Evolutionary conservation across 202 grass and related monocot genomes (phyloP), one percentile per base, ranked within the genome.

Genomic region (Cymbopogon flexuosus): DNA sequence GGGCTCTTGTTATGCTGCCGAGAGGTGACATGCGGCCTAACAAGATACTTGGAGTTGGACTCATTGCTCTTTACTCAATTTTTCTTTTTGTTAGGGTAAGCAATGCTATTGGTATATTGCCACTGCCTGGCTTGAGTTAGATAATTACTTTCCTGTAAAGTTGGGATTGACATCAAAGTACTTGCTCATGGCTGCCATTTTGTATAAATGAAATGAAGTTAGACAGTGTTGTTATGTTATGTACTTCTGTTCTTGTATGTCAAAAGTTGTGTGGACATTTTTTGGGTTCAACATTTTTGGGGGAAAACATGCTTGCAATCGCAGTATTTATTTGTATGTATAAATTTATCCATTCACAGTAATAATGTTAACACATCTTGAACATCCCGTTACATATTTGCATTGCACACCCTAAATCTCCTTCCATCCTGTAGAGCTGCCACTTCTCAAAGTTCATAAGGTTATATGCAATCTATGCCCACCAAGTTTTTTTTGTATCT

Each of bases 51-150:
- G 96, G 96, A 68, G 73, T 91, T 66, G 92, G 96, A 46, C 92
- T 99, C 10, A 88, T 99, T 84, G 79, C 90, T 67, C 84, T 99
- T 68, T 99, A 95, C 77, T 78, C 85, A 2, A 45, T 88, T 85
- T 99, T 99, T 68, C 90, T 99, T 72, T 89, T 83, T 56, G 88
- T 95, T 79, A 87, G 88, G 57, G 76, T 99, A 56, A 80, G 92
- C 88, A 89, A 79, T 88, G 90, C 96, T 75, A 70, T 91, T 36
- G 92, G 90, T 5, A 52, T 98, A 70, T 82, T 98, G 64, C 75
- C 88, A 68, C 82, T 95, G 36, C 79, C 88, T 72, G 90, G 92
- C n/a, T 87, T 92, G 57, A 60, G 57, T 27, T 60, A 60, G 57
- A 60, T 60, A 60, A 60, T 60, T 60, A 24, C 57, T 60, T 27